Conservation (phyloP, 2,329 filamentous ascomycete genomes). For the Penicillium sp. region DNA sequence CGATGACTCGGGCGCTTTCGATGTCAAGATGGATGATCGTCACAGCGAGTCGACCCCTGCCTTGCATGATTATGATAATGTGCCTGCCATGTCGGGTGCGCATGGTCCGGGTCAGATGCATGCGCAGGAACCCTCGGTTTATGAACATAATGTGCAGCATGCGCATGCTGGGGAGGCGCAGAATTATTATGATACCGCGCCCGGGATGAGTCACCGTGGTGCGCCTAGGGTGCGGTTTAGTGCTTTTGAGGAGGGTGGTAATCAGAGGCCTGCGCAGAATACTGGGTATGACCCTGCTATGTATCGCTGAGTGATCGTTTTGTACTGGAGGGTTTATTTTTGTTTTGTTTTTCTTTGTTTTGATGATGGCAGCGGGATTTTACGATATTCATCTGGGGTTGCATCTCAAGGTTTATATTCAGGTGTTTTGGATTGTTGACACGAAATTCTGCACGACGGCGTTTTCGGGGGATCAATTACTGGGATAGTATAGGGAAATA, state of each 20-base stretch:
- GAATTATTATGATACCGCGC: constrained; percentile 30
- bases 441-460: neutral
- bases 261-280: constrained; percentile 30
- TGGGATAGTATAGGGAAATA: neutral
- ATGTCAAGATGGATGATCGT: constrained; percentile 37
- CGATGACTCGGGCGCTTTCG: constrained; percentile 28
- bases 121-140: neutral
- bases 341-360: neutral
- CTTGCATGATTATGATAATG: constrained; percentile 12
- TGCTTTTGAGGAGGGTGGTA: constrained; percentile 19
- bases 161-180: constrained; percentile 27
- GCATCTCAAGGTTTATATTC: neutral
- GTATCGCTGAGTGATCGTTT: constrained; percentile 26
- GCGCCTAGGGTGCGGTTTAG: constrained; percentile 23
- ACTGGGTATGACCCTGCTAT: constrained; percentile 37
- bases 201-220: constrained; percentile 18
- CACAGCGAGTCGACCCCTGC: constrained; percentile 16
- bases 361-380: neutral
- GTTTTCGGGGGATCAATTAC: constrained; percentile 1
- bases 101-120: neutral
- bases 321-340: neutral
- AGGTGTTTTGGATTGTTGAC: neutral
- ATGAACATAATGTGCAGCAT: constrained; percentile 17
- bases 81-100: constrained; percentile 4
- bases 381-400: neutral